Evolutionary conservation across 1,284 basidiomycete species (phyloP).

Genomic region (Cryptococcus sp.): DNA sequence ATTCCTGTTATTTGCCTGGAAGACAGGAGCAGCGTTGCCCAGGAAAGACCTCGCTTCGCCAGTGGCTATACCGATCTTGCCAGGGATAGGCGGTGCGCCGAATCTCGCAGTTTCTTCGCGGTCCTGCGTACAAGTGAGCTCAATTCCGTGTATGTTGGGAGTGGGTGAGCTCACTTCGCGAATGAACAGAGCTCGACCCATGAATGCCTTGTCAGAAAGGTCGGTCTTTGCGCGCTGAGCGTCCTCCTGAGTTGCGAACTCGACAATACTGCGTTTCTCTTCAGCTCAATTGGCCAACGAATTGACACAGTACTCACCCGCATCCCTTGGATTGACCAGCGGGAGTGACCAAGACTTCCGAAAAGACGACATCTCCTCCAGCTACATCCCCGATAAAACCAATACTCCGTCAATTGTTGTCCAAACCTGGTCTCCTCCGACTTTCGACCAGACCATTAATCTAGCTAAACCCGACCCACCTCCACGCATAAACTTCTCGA

Average conservation of each 20-base stretch:
- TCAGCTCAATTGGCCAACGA: background rate
- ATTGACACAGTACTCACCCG: slow-evolving; percentile 68
- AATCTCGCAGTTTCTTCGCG: slow-evolving; percentile 94
- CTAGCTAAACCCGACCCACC: slow-evolving; percentile 74
- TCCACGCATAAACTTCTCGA: slow-evolving; percentile 98
- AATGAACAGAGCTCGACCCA: slow-evolving; percentile 92
- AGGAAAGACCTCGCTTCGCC: slow-evolving; percentile 67
- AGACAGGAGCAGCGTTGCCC: slow-evolving; percentile 56
- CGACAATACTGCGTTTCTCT: slow-evolving; percentile 72
- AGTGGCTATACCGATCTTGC: slow-evolving; percentile 89
- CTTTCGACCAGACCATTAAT: slow-evolving; percentile 2
- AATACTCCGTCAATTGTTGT: slow-evolving; percentile 7
- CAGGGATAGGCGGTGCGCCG: slow-evolving; percentile 86
- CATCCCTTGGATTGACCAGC: slow-evolving; percentile 97
- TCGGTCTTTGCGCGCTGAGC: slow-evolving; percentile 81
- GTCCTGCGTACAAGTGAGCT: slow-evolving; percentile 63
- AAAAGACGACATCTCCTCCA: slow-evolving; percentile 92
- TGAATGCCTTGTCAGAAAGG: slow-evolving; percentile 79
- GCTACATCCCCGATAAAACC: slow-evolving; percentile 58
- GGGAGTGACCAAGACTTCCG: slow-evolving; percentile 95
- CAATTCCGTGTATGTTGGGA: too few species aligned
- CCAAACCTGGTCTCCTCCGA: background rate
- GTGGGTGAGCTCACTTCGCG: slow-evolving; percentile 73
- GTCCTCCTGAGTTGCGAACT: slow-evolving; percentile 81
- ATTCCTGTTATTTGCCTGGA: slow-evolving; percentile 61